Conservation (phyloP, 179 eudicot genomes). For the Drosera spatulata region DNA sequence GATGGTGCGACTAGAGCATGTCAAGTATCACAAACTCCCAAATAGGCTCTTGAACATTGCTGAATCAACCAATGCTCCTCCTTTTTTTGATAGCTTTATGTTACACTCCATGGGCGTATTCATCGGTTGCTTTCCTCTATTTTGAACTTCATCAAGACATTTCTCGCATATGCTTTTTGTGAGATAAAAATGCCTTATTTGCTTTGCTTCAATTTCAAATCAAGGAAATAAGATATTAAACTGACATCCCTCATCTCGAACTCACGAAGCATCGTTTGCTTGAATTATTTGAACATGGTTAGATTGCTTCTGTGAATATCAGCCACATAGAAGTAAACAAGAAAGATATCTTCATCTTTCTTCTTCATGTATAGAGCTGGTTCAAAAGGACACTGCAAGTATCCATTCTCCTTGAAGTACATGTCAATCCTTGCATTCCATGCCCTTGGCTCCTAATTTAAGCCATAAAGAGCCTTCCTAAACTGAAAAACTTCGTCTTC, state of each 20-base stretch:
- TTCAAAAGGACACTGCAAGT: background rate
- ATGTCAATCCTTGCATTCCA: too few relatives aligned
- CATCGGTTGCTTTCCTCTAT: background rate
- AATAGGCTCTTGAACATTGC: background rate
- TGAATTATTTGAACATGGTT: background rate
- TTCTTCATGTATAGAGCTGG: background rate
- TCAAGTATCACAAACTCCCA: background rate
- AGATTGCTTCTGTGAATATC: background rate
- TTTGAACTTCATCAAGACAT: background rate
- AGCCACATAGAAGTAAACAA: background rate
- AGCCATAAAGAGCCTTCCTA: too few relatives aligned
- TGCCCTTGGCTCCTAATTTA: too few relatives aligned
- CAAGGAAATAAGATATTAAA: background rate
- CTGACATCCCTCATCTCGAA: background rate
- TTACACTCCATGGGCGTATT: background rate
- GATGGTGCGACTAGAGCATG: too few relatives aligned
- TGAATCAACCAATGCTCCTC: background rate
- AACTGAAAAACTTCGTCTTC: too few relatives aligned
- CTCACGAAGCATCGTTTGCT: background rate
- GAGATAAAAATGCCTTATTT: slow-evolving; percentile 1
- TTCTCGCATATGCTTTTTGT: background rate
- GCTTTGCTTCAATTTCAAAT: background rate
- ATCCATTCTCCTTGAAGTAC: too few relatives aligned
- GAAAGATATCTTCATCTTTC: background rate
- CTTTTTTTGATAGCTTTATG: background rate